Conservation (phyloP, 208 protist species). For the Lotmaria passim region DNA sequence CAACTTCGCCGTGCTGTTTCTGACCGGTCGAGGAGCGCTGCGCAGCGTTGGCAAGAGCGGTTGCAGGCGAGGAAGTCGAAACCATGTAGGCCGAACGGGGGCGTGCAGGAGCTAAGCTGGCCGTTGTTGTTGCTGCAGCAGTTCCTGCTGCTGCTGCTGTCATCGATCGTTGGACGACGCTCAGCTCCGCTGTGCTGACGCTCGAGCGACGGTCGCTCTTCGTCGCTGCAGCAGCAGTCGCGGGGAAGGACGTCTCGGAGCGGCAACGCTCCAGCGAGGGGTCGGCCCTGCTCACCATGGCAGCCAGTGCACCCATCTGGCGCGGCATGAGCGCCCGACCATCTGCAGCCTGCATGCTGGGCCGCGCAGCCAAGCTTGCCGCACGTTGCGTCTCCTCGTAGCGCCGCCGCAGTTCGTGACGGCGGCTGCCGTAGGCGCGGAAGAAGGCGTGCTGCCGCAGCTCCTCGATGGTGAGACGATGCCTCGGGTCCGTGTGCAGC, state of each 20-base stretch:
- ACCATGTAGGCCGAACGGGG: background rate
- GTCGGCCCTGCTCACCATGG: background rate
- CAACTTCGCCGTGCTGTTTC: too few species aligned
- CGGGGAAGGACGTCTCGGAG: conserved; percentile 6
- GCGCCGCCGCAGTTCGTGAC: conserved; percentile 18
- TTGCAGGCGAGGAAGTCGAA: background rate
- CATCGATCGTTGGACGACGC: too few species aligned
- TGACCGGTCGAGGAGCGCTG: too few species aligned
- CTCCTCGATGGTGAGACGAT: conserved; percentile 39
- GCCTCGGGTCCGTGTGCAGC: conserved; percentile 37
- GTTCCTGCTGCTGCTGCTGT: background rate
- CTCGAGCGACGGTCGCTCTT: background rate
- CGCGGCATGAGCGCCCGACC: conserved; percentile 15
- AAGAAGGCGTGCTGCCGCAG: conserved; percentile 37
- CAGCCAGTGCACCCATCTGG: conserved; percentile 10
- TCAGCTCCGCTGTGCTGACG: background rate
- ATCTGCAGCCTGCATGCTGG: conserved; percentile 2
- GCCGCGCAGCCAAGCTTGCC: background rate
- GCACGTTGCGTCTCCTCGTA: conserved; percentile 5
- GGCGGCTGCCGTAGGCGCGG: conserved; percentile 22
- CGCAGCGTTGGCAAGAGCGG: background rate
- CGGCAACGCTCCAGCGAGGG: conserved; percentile 14
- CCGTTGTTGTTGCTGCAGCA: background rate
- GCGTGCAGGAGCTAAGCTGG: background rate
- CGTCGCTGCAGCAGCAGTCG: background rate